phyloP scores from a whole-genome alignment of 306 rosid species.

The Dryas octopetala region DNA sequence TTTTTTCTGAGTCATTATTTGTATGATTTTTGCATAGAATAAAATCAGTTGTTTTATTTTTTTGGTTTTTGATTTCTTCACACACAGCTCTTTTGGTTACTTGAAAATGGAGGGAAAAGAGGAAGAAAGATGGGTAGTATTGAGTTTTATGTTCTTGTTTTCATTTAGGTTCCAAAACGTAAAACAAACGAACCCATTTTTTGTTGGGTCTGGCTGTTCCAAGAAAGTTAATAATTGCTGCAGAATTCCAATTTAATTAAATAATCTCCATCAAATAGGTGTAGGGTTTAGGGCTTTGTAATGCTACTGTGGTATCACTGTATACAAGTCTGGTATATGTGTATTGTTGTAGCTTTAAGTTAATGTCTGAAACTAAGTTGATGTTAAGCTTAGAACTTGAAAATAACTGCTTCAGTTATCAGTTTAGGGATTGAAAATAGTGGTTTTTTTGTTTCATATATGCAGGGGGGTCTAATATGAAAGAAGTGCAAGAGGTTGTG shows the following conservation, averaged over 20 bases:
- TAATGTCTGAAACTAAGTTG: background rate
- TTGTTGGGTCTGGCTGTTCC: background rate
- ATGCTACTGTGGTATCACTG: background rate
- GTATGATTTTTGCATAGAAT: background rate
- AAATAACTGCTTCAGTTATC: background rate
- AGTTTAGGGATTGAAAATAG: background rate
- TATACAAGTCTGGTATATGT: background rate
- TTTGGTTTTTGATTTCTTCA: background rate
- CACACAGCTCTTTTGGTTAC: background rate
- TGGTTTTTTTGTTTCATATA: background rate
- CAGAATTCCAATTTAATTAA: background rate
- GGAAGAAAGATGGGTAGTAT: background rate
- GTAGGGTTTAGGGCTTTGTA: background rate
- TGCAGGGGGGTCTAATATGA: background rate
- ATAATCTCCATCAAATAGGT: background rate
- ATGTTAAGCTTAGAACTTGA: background rate
- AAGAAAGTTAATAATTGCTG: background rate
- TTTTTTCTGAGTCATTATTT: background rate
- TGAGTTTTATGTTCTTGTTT: background rate
- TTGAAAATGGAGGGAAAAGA: background rate
- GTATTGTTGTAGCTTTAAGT: background rate
- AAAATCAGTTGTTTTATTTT: background rate
- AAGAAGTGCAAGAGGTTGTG: constrained; percentile 5
- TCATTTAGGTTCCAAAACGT: background rate
- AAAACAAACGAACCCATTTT: background rate